Conservation (phyloP, 768 basidiomycete genomes). For the Rhizopogon vulgaris region DNA sequence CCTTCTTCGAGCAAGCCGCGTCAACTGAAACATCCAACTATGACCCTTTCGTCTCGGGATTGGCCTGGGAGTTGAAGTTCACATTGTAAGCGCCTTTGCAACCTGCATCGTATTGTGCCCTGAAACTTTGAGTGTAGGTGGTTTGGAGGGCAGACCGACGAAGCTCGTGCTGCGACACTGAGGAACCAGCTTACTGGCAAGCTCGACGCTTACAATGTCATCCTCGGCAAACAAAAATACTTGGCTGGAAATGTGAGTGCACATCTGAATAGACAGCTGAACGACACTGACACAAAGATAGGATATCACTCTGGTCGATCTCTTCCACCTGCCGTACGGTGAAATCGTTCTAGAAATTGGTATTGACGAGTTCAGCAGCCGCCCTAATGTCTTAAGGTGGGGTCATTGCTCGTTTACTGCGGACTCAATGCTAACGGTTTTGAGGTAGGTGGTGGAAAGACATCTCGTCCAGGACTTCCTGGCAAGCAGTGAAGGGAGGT, state of each 20-base stretch:
- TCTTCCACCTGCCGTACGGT: constrained; percentile 17
- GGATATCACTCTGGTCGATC: constrained; percentile 16
- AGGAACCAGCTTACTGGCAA: constrained; percentile 25
- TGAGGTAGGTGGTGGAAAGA: constrained; percentile 43
- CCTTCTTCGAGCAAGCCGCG: constrained; percentile 45
- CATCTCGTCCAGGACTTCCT: constrained; percentile 35
- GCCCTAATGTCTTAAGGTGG: constrained; percentile 17
- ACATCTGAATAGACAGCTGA: neutral
- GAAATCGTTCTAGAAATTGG: constrained; percentile 5
- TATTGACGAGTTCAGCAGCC: constrained; percentile 10
- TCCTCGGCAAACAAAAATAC: constrained; percentile 29
- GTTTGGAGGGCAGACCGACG: constrained; percentile 26
- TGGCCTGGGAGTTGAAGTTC: constrained; percentile 41
- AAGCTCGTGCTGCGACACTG: constrained; percentile 19
- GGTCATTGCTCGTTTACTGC: neutral
- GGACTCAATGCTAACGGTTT: neutral
- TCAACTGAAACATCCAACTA: constrained; percentile 51
- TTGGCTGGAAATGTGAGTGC: constrained; percentile 28
- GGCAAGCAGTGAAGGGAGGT: constrained; percentile 37
- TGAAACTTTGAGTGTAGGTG: neutral
- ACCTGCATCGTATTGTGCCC: neutral
- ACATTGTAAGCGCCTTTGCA: constrained; percentile 31
- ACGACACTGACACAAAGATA: neutral
- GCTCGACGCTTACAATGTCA: constrained; percentile 26
- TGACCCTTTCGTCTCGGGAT: constrained; percentile 33